Conservation (phyloP, 2,329 filamentous ascomycete genomes). For the Aspergillus terreus region DNA sequence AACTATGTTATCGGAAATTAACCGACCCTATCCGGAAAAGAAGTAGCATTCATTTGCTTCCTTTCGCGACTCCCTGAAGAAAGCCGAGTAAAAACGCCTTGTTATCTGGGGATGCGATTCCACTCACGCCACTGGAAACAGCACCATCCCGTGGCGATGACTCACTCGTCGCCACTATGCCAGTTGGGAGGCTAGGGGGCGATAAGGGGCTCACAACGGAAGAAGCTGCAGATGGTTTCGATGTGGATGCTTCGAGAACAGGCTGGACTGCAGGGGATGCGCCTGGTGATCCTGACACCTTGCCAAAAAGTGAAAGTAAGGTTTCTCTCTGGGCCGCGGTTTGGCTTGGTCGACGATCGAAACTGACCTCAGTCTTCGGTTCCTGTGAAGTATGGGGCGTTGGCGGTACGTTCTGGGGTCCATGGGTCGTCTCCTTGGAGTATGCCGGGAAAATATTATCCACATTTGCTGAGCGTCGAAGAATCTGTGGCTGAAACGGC, state of each 20-base stretch:
- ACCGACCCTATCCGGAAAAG: too few species aligned
- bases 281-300: slow-evolving; percentile 31
- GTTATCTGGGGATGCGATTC: slow-evolving; percentile 60
- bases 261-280: slow-evolving; percentile 18
- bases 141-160: slow-evolving; percentile 30
- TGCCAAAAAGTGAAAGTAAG: slow-evolving; percentile 62
- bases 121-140: slow-evolving; percentile 48
- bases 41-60: slow-evolving; percentile 26
- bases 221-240: slow-evolving; percentile 19
- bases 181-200: slow-evolving; percentile 19
- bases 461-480: slow-evolving; percentile 47
- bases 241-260: slow-evolving; percentile 17
- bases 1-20: too few species aligned
- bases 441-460: slow-evolving; percentile 26
- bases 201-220: slow-evolving; percentile 30
- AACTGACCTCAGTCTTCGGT: slow-evolving; percentile 19
- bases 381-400: slow-evolving; percentile 9
- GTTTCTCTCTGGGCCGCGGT: slow-evolving; percentile 46
- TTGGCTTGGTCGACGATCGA: slow-evolving; percentile 39
- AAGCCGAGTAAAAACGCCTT: slow-evolving; percentile 74
- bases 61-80: slow-evolving; percentile 56
- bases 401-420: slow-evolving; percentile 12
- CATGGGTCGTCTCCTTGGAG: slow-evolving; percentile 20
- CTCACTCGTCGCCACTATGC: slow-evolving; percentile 16
- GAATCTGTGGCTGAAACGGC: slow-evolving; percentile 52